Evolutionary conservation across 192 early-diverging fungal species (phyloP), one percentile per base, ranked within the genome.

Genomic region (Umbelopsis vinacea): DNA sequence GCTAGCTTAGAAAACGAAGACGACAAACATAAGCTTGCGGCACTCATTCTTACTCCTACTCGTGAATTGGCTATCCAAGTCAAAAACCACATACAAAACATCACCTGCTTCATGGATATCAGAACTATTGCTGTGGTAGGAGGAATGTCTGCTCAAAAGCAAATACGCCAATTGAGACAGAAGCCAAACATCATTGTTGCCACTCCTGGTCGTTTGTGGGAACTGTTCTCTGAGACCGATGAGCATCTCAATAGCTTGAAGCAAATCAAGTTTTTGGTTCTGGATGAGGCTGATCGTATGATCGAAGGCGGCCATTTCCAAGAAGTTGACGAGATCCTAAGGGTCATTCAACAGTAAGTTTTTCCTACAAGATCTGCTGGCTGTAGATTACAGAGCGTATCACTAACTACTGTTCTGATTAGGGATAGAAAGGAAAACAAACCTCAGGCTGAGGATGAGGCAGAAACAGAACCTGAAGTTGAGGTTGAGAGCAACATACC

Each of bases 31-130:
- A 80, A 75, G 14, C 75, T 84, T 48, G 78, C 78, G 43, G 97
- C 86, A 0, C 82, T 99, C 26, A 89, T 99, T 43, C 77, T 99
- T 71, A 88, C 95, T 0, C 97, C 97, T 0, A 99, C 97, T 3
- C 89, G 97, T 66, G 97, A 99, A 82, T 84, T 99, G 82, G 96
- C 97, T 0, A 90, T 97, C 21, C 97, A 99, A 85, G 91, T 99
- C 52, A 89, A 86, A 72, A 90, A 98, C 46, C 95, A 97, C 69
- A 79, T 99, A 74, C 73, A 54, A 26, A 79, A 79, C 2, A 83
- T 90, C 71, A 71, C 88, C 3, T 68, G 74, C 22, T 86, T 85
- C 70, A 53, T 72, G 21, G 12, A 52, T 57, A 52, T 68, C 45
- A 69, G 72, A 17, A 83, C 96, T 23, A 86, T 92, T 47, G 77